These are phyloP conservation scores for Neurospora sp. DNA, from an alignment of 495 filamentous ascomycete species.

Conservation along the genomic window DNA sequence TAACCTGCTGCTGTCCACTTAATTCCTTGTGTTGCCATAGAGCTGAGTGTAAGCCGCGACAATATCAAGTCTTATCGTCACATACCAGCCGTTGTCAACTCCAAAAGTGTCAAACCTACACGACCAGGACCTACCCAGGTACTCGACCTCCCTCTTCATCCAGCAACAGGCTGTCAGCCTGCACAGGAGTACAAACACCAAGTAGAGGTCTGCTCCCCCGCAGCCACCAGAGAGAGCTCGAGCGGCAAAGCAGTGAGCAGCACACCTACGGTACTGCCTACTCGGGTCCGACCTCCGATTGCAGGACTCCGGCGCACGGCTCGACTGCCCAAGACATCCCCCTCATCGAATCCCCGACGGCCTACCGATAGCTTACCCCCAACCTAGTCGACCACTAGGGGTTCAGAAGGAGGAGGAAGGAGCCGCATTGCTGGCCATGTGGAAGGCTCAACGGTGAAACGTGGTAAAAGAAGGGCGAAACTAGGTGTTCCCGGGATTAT, in stretches of 20 bases:
- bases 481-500: constrained; percentile 5
- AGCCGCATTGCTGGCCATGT: constrained; percentile 29
- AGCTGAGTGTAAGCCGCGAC: constrained; percentile 15
- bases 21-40: constrained; percentile 1
- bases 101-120: neutral
- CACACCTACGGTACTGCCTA: neutral
- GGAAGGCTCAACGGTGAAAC: constrained; percentile 17
- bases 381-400: neutral
- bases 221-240: neutral
- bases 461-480: constrained; percentile 10
- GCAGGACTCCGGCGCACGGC: neutral
- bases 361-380: neutral
- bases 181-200: neutral
- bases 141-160: neutral
- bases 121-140: neutral
- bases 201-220: neutral
- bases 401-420: constrained; percentile 1
- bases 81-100: constrained; percentile 8
- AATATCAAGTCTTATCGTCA: constrained; percentile 6
- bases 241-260: neutral
- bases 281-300: neutral
- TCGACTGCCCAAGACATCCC: constrained; percentile 1
- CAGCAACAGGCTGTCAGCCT: neutral
- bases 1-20: constrained; percentile 10
- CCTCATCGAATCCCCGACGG: constrained; percentile 4